These are phyloP conservation scores for Fragaria vesca DNA, from an alignment of 306 rosid genomes.

Conservation along the genomic window DNA sequence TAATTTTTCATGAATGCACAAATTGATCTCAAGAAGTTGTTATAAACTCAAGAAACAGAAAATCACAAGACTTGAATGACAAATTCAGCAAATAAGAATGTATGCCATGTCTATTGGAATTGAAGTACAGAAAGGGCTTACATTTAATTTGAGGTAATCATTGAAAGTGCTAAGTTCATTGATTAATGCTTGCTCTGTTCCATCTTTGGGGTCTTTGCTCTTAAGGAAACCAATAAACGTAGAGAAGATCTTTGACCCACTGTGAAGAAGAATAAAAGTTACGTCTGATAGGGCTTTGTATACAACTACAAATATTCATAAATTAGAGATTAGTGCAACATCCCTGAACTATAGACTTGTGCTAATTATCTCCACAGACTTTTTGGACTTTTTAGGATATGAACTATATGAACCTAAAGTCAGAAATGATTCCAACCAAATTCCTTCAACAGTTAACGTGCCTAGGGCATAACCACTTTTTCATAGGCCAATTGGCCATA, in stretches of 20 bases:
- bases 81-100: slow-evolving; percentile 2
- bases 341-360: neutral
- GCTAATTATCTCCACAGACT: neutral
- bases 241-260: slow-evolving; percentile 90
- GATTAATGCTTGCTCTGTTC: slow-evolving; percentile 77
- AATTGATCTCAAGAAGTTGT: neutral
- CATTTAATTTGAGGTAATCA: slow-evolving; percentile 79
- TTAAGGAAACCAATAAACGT: slow-evolving; percentile 88
- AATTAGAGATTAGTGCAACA: neutral
- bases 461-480: neutral
- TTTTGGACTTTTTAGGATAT: neutral
- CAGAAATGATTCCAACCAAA: neutral
- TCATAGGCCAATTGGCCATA: neutral
- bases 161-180: slow-evolving; percentile 73
- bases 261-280: slow-evolving; percentile 30
- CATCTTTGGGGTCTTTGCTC: slow-evolving; percentile 89
- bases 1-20: too few relatives aligned
- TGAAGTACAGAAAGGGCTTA: slow-evolving; percentile 37
- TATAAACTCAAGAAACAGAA: neutral
- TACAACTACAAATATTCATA: neutral
- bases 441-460: neutral
- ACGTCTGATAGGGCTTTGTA: neutral
- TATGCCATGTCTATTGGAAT: neutral
- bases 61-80: neutral
- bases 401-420: neutral